Conservation (phyloP, 257 asterid genomes). For the Handroanthus guayacan region DNA sequence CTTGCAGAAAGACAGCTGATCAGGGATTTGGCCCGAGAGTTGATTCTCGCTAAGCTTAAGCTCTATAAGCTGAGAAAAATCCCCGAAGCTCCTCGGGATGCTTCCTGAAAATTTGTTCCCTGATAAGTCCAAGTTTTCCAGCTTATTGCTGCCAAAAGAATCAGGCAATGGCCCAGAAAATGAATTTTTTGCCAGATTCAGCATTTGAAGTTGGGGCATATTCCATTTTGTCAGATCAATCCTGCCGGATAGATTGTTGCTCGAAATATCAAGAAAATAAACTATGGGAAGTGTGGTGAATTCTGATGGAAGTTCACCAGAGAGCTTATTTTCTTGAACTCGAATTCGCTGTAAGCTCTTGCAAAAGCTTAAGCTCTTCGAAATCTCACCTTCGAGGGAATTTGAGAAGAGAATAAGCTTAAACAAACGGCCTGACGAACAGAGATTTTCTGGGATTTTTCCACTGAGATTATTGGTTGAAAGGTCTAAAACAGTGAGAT, state of each 20-base stretch:
- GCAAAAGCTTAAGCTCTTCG: conserved; percentile 59
- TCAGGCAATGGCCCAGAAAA: conserved; percentile 59
- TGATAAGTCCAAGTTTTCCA: conserved; percentile 73
- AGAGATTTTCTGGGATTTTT: conserved; percentile 64
- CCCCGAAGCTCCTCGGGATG: conserved; percentile 57
- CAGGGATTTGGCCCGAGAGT: conserved; percentile 71
- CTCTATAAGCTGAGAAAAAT: conserved; percentile 58
- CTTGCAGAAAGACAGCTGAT: conserved; percentile 58
- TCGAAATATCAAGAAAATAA: conserved; percentile 73
- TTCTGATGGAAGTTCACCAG: conserved; percentile 55
- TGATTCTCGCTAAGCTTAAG: conserved; percentile 57
- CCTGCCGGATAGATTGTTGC: conserved; percentile 59
- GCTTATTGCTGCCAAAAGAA: conserved; percentile 61
- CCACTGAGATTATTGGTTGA: conserved; percentile 79
- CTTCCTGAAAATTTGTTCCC: conserved; percentile 62
- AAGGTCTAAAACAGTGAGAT: conserved; percentile 80
- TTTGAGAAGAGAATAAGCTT: conserved; percentile 90
- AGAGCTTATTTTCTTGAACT: conserved; percentile 62
- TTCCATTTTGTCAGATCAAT: conserved; percentile 61
- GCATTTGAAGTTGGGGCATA: conserved; percentile 86
- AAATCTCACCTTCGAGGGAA: conserved; percentile 67
- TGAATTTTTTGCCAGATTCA: conserved; percentile 63
- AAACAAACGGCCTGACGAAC: conserved; percentile 52
- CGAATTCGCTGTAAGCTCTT: conserved; percentile 74
- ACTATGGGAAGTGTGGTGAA: conserved; percentile 68